These are phyloP conservation scores for Thielaviopsis populi DNA, from an alignment of 2,329 filamentous ascomycete genomes.

Conservation along the genomic window DNA sequence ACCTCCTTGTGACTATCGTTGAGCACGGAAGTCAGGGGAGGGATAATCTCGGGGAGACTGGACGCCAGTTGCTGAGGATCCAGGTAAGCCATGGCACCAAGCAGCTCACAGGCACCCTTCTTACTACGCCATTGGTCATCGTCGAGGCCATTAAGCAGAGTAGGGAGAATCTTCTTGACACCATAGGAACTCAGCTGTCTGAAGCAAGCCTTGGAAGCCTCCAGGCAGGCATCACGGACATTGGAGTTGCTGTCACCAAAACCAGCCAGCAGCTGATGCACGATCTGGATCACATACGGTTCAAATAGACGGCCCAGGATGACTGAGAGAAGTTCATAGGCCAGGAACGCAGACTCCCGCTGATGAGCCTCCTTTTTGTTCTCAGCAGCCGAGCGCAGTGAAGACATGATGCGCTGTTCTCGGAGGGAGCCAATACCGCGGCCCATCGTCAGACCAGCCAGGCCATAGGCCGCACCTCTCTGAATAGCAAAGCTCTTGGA, in stretches of 20 bases:
- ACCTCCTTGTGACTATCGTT: conserved; percentile 99
- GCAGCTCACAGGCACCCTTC: conserved; percentile 88
- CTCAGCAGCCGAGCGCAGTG: conserved; percentile 67
- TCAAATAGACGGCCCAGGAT: conserved; percentile 83
- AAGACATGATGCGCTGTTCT: conserved; percentile 74
- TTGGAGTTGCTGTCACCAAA: conserved; percentile 82
- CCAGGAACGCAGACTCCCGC: conserved; percentile 74
- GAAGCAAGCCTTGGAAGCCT: conserved; percentile 89
- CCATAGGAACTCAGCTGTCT: conserved; percentile 85
- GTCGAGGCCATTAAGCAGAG: conserved; percentile 77
- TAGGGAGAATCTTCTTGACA: conserved; percentile 87
- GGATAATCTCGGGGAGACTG: conserved; percentile 91
- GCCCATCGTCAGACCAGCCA: conserved; percentile 82
- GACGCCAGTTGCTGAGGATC: conserved; percentile 87
- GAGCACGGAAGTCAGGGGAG: conserved; percentile 79
- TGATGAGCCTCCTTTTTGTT: conserved; percentile 89
- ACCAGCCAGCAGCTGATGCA: conserved; percentile 73
- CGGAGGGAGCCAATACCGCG: conserved; percentile 67
- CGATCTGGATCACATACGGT: conserved; percentile 89
- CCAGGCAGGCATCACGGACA: conserved; percentile 82
- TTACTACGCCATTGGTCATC: conserved; percentile 97
- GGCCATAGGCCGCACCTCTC: conserved; percentile 84
- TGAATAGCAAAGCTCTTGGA: conserved; percentile 87
- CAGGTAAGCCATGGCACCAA: conserved; percentile 96
- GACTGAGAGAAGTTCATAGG: conserved; percentile 77